Conservation (phyloP, 2,329 filamentous ascomycete genomes). For the Moelleriella libera region DNA sequence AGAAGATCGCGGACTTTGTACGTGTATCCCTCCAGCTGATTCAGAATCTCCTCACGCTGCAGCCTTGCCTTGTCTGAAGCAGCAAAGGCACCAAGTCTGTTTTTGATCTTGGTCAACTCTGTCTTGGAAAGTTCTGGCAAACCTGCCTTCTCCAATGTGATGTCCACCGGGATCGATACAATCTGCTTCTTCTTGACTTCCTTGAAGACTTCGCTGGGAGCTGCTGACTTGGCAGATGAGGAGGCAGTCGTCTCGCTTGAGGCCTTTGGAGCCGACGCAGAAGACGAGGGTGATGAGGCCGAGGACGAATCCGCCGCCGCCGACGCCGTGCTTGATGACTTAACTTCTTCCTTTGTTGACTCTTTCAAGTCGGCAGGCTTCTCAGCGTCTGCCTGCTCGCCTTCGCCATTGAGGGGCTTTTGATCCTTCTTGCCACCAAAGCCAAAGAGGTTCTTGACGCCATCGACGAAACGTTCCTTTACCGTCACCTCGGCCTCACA, state of each 20-base stretch:
- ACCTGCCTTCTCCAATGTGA: constrained; percentile 34
- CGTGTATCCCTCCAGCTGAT: constrained; percentile 85
- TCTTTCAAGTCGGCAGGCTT: constrained; percentile 20
- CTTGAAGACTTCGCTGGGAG: constrained; percentile 29
- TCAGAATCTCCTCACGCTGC: constrained; percentile 73
- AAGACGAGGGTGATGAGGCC: constrained; percentile 6
- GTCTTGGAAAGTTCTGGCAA: constrained; percentile 32
- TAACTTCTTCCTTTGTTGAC: constrained; percentile 25
- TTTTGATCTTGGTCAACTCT: constrained; percentile 39
- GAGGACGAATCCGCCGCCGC: constrained; percentile 9
- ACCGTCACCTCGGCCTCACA: constrained; percentile 64
- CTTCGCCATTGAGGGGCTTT: constrained; percentile 56
- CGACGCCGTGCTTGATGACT: constrained; percentile 4
- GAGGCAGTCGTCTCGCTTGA: not conserved
- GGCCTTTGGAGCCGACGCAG: constrained; percentile 2
- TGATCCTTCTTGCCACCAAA: constrained; percentile 79
- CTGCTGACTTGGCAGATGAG: constrained; percentile 25
- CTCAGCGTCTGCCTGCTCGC: constrained; percentile 27
- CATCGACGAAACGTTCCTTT: constrained; percentile 76
- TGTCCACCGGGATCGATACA: constrained; percentile 37
- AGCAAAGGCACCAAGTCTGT: constrained; percentile 73
- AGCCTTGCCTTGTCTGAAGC: constrained; percentile 66
- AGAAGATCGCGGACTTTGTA: constrained; percentile 79
- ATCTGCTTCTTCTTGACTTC: constrained; percentile 47
- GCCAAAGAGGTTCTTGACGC: constrained; percentile 91